Percentiles rank a stretch among this genome's conserved stretches.
phyloP scores from a whole-genome alignment of 116 monocot genomes.

The Dioscorea cayenensis region DNA sequence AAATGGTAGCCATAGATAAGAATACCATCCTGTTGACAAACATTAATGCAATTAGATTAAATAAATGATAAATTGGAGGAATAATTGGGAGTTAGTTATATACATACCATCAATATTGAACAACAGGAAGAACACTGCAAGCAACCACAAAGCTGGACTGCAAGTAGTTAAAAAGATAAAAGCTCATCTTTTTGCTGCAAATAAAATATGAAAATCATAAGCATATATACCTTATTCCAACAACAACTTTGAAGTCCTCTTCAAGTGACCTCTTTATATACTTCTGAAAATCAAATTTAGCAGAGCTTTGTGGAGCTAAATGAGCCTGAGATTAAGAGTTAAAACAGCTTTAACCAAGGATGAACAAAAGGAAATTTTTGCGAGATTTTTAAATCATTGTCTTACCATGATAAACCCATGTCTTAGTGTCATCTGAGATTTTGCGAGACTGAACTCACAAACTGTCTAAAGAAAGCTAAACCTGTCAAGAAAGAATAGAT shows the following conservation, averaged over 20 bases:
- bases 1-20: constrained; percentile 43
- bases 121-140: constrained; percentile 34
- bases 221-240: constrained; percentile 32
- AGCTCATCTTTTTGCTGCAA: neutral
- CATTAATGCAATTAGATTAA: neutral
- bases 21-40: constrained; percentile 21
- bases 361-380: too few species aligned
- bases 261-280: constrained; percentile 44
- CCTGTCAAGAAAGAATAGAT: constrained; percentile 6
- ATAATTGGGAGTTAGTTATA: neutral
- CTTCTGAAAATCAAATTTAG: constrained; percentile 34
- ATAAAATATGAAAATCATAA: too few species aligned
- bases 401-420: constrained; percentile 47
- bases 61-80: too few species aligned
- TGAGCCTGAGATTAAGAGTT: constrained; percentile 25
- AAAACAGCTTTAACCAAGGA: neutral
- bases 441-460: constrained; percentile 34
- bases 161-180: neutral
- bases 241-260: constrained; percentile 46
- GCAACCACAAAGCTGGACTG: constrained; percentile 41
- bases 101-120: constrained; percentile 32
- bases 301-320: constrained; percentile 31
- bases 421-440: constrained; percentile 34
- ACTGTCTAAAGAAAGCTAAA: constrained; percentile 46
- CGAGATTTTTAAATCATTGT: too few species aligned